Conservation (phyloP, 805 yeast species). For the Millerozyma miso region DNA sequence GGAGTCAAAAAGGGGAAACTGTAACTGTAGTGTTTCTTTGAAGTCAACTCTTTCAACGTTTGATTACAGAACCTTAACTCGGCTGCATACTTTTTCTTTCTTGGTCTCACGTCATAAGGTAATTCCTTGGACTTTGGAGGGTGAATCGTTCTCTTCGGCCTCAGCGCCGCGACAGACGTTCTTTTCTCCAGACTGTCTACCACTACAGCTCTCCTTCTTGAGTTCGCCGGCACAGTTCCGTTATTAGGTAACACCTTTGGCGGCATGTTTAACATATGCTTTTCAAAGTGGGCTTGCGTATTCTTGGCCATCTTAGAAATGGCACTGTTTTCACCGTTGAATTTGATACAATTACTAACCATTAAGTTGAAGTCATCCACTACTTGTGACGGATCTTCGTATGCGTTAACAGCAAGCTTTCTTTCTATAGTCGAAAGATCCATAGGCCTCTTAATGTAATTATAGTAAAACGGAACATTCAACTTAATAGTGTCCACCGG, state of each 20-base stretch:
- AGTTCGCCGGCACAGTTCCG: conserved; percentile 10
- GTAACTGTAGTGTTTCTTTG: conserved; percentile 79
- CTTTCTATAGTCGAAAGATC: conserved; percentile 87
- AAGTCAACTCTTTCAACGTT: conserved; percentile 73
- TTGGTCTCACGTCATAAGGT: conserved; percentile 86
- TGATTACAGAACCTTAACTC: conserved; percentile 84
- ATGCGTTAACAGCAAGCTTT: conserved; percentile 66
- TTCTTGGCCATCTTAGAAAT: conserved; percentile 91
- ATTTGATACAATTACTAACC: conserved; percentile 75
- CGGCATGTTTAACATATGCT: conserved; percentile 90
- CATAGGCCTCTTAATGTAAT: conserved; percentile 84
- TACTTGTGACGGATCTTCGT: conserved; percentile 64
- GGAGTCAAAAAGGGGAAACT: conserved; percentile 91
- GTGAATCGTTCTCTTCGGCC: conserved; percentile 94
- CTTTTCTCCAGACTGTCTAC: conserved; percentile 13
- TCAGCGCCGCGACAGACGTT: conserved; percentile 69
- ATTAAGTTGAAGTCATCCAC: conserved; percentile 77
- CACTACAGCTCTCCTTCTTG: conserved; percentile 20
- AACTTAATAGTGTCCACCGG: conserved; percentile 90
- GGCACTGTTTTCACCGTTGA: conserved; percentile 79
- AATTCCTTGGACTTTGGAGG: conserved; percentile 95
- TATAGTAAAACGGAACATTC: conserved; percentile 87
- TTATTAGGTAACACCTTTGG: conserved; percentile 38
- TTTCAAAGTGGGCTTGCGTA: conserved; percentile 87
- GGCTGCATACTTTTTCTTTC: conserved; percentile 85